phyloP scores from a whole-genome alignment of 148 eudicot genomes.

The Fagopyrum esculentum region DNA sequence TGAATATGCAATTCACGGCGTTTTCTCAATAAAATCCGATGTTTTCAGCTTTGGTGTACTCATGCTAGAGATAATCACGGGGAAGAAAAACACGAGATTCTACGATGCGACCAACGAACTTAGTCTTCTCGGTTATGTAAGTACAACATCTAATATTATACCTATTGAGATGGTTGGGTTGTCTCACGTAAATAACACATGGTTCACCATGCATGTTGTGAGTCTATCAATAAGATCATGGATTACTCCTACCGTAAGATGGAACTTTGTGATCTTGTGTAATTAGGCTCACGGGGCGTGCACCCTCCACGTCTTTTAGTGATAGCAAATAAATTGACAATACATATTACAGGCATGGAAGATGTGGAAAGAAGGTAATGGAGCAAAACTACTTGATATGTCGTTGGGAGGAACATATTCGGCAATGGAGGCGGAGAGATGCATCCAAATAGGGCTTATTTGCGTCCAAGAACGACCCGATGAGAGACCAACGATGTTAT shows the following conservation, averaged over 20 bases:
- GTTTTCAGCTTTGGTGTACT: constrained; percentile 15
- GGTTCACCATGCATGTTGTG: not conserved
- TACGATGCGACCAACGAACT: not conserved
- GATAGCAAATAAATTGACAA: not conserved
- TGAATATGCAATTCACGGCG: constrained; percentile 13
- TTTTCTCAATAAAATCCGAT: constrained; percentile 10
- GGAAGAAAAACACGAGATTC: constrained; percentile 2
- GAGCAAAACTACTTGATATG: constrained; percentile 43
- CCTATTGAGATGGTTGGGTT: not conserved
- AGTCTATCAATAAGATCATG: no score
- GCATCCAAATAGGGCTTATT: constrained; percentile 73
- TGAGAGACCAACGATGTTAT: constrained; percentile 75
- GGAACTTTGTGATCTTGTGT: no score
- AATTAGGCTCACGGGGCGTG: no score
- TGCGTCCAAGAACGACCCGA: constrained; percentile 77
- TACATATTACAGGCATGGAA: constrained; percentile 57
- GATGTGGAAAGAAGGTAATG: constrained; percentile 65
- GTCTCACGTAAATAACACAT: not conserved
- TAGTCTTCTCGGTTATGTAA: constrained; percentile 4
- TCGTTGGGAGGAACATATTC: constrained; percentile 30
- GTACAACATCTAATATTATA: not conserved
- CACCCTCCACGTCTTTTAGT: no score
- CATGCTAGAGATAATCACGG: constrained; percentile 1
- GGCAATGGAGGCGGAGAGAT: constrained; percentile 40
- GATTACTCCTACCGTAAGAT: no score